These are phyloP conservation scores for Melaleuca quinquenervia DNA, from an alignment of 345 rosid genomes.

Conservation along the genomic window DNA sequence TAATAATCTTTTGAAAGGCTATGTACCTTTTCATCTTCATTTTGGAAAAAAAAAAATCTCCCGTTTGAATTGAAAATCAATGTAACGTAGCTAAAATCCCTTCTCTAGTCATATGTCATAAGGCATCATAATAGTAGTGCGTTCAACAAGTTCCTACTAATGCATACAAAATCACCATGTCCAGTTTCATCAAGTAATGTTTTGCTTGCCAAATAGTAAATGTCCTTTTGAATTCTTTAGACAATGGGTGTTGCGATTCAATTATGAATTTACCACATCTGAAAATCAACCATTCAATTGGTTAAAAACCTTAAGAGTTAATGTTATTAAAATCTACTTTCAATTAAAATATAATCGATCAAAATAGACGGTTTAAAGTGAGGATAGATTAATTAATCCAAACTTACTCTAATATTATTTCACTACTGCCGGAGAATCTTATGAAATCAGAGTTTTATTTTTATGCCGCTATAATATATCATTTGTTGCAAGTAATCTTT, in stretches of 20 bases:
- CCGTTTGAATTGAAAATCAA: not conserved
- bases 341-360: not conserved
- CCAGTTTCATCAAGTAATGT: not conserved
- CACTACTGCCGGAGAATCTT: fast-evolving
- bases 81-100: not conserved
- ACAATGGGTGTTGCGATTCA: fast-evolving
- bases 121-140: not conserved
- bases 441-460: not conserved
- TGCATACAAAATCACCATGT: not conserved
- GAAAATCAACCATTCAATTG: not conserved
- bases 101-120: not conserved
- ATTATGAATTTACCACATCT: not conserved
- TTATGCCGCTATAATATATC: not conserved
- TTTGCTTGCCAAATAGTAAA: fast-evolving
- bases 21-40: not conserved
- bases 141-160: not conserved
- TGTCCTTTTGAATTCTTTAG: not conserved
- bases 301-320: not conserved
- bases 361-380: not conserved
- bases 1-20: not conserved
- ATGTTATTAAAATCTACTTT: fast-evolving
- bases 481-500: not conserved
- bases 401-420: not conserved
- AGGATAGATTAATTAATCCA: not conserved
- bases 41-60: not conserved